Percentiles rank a stretch among this genome's conserved stretches.
Evolutionary conservation across 2,329 filamentous ascomycete species (phyloP).

Genomic region (Verticillium alfalfae): DNA sequence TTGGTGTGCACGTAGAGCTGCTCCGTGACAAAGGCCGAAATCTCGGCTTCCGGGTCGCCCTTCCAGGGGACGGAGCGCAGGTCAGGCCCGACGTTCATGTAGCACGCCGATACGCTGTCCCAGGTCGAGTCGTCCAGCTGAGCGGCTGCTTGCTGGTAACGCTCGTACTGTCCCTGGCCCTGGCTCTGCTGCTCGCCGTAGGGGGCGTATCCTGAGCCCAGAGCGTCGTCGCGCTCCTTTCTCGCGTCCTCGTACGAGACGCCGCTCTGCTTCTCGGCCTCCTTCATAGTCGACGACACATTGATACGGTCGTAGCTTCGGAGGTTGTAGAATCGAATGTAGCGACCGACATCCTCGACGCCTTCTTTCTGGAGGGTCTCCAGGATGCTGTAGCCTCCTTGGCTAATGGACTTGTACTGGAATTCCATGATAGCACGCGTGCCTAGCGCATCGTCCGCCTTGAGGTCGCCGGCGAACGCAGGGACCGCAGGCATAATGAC

Average conservation of each 20-base stretch:
- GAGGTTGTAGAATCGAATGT: conserved; percentile 82
- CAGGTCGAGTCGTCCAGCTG: conserved; percentile 52
- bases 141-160: conserved; percentile 67
- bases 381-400: conserved; percentile 72
- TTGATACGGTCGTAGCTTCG: conserved; percentile 83
- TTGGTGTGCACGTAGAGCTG: conserved; percentile 54
- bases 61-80: conserved; percentile 55
- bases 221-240: conserved; percentile 55
- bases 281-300: conserved; percentile 53
- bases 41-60: conserved; percentile 48
- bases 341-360: conserved; percentile 61
- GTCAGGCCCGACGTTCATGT: conserved; percentile 73
- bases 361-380: conserved; percentile 65
- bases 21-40: conserved; percentile 54
- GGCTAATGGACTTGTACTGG: conserved; percentile 75
- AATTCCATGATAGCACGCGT: conserved; percentile 86
- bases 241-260: conserved; percentile 64
- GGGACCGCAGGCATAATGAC: conserved; percentile 76
- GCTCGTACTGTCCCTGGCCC: conserved; percentile 46
- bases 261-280: conserved; percentile 56
- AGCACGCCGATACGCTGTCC: conserved; percentile 74
- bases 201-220: conserved; percentile 39
- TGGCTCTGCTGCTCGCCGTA: conserved; percentile 16
- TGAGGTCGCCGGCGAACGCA: conserved; percentile 75
- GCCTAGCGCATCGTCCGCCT: conserved; percentile 65